phyloP scores from a whole-genome alignment of 768 basidiomycete species.

The Calocera cornea region DNA sequence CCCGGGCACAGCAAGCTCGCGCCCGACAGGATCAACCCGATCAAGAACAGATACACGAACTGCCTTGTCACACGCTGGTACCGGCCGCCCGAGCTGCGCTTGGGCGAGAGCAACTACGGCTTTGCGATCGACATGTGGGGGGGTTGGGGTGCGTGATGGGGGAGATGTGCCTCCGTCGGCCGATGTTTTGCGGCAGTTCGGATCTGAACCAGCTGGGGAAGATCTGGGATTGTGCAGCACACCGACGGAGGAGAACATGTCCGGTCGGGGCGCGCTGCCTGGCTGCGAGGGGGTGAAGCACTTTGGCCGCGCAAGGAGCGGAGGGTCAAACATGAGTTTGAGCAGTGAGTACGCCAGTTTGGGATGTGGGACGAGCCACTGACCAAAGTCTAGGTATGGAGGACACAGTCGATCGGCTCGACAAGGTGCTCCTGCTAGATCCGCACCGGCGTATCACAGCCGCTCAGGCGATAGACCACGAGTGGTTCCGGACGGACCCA shows the following conservation, averaged over 20 bases:
- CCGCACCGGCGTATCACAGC: conserved; percentile 77
- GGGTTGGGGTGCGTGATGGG: conserved; percentile 88
- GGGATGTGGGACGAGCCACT: too few species aligned
- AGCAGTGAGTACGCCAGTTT: conserved; percentile 1
- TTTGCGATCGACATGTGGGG: conserved; percentile 97
- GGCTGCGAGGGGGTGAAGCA: conserved; percentile 21
- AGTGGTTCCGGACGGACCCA: conserved; percentile 89
- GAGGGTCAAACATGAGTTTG: conserved; percentile 7
- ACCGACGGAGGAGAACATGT: conserved; percentile 33
- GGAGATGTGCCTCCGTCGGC: conserved; percentile 82
- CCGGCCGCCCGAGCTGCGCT: conserved; percentile 77
- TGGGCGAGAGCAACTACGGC: conserved; percentile 80
- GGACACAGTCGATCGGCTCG: conserved; percentile 69
- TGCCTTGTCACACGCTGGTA: conserved; percentile 94
- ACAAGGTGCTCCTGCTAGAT: conserved; percentile 69
- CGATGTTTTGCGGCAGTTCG: conserved; percentile 74
- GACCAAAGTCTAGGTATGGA: conserved; percentile 50
- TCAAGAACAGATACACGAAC: conserved; percentile 52
- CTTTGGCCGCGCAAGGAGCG: conserved; percentile 15
- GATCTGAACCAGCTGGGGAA: conserved; percentile 86
- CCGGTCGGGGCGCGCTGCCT: conserved; percentile 25
- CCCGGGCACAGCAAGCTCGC: conserved; percentile 22
- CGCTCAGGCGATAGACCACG: conserved; percentile 71
- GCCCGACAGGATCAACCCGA: background rate
- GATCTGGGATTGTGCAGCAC: conserved; percentile 83